These are phyloP conservation scores for Xerocomellus intermedius DNA, from an alignment of 768 basidiomycete genomes.

Conservation along the genomic window DNA sequence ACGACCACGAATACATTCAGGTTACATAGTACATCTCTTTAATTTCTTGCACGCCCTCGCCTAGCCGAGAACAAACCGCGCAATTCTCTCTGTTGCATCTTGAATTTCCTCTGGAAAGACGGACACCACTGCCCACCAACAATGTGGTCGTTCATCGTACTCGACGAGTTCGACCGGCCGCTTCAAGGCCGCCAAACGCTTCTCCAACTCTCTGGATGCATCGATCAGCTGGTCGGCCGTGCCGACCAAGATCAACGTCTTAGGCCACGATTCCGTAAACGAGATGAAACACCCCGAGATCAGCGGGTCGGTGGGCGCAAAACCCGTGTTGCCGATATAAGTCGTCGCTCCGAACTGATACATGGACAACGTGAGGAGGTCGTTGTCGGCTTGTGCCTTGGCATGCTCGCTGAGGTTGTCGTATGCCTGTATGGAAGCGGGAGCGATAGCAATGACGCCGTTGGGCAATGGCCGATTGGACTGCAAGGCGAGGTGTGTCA, in stretches of 20 bases:
- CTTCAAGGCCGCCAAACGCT: background rate
- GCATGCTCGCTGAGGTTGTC: background rate
- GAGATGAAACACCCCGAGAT: constrained; percentile 7
- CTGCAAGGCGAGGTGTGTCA: constrained; percentile 41
- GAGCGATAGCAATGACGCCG: constrained; percentile 58
- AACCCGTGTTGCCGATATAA: constrained; percentile 9
- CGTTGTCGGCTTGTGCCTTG: background rate
- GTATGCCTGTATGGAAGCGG: constrained; percentile 26
- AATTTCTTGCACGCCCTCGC: background rate
- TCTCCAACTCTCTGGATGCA: constrained; percentile 1
- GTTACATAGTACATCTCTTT: too few species aligned
- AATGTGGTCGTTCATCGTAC: constrained; percentile 12
- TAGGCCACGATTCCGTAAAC: constrained; percentile 12
- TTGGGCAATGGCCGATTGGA: constrained; percentile 48
- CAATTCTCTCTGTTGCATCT: background rate
- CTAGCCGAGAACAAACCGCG: background rate
- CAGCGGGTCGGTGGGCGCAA: constrained; percentile 2
- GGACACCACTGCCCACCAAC: constrained; percentile 6
- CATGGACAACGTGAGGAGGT: background rate
- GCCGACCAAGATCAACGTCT: constrained; percentile 13
- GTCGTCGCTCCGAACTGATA: background rate
- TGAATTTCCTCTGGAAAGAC: constrained; percentile 6
- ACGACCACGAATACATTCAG: too few species aligned
- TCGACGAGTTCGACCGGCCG: constrained; percentile 13
- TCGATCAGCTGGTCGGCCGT: constrained; percentile 10